Evolutionary conservation across 2,329 filamentous ascomycete species (phyloP), one percentile per base, ranked within the genome.

Genomic region (Nothophaeocryptopus gaeumannii): DNA sequence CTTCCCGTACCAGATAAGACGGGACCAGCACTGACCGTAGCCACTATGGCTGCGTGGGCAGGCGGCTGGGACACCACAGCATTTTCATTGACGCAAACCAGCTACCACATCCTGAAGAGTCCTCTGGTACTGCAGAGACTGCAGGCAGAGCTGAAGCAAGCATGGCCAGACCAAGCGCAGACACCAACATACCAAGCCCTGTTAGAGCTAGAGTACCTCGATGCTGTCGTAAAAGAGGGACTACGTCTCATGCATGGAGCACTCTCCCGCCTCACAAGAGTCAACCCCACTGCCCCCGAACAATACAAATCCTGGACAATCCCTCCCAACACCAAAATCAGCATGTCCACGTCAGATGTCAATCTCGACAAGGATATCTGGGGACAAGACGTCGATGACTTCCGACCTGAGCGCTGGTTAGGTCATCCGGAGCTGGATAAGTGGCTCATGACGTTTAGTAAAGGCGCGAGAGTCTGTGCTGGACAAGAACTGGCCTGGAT

Each of bases 201-300:
- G 4, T 7, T 26, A 26, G 20, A 26, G 20, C 20, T 26, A 26
- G 20, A 26, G 7, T 74, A 72, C 53, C 63, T 75, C 4, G 66
- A 71, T 47, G 72, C 71, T 12, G 64, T 72, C 30, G 72, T 75
- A 55, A 68, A 72, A 45, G 73, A 76, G 53, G 64, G 70, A 0
- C 58, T 74, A 3, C 67, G 73, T 66, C 71, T 52, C 67, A 70
- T 74, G 53, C 72, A 72, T 7, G 68, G 72, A 0, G 66, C 70
- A 1, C 71, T 72, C 2, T 64, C 70, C 42, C 63, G 58, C 5
- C 58, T 75, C 2, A 67, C 67, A 11, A 61, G 72, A 8, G 63
- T 70, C 2, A 64, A 65, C 0, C 71, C 72, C 5, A 45, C 59
- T 5, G 67, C 8, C 72, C 72, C 5, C 55, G 62, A 5, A 59